phyloP scores from a whole-genome alignment of 2,329 filamentous ascomycete species.

The Paracorniculantispora psalliotae region DNA sequence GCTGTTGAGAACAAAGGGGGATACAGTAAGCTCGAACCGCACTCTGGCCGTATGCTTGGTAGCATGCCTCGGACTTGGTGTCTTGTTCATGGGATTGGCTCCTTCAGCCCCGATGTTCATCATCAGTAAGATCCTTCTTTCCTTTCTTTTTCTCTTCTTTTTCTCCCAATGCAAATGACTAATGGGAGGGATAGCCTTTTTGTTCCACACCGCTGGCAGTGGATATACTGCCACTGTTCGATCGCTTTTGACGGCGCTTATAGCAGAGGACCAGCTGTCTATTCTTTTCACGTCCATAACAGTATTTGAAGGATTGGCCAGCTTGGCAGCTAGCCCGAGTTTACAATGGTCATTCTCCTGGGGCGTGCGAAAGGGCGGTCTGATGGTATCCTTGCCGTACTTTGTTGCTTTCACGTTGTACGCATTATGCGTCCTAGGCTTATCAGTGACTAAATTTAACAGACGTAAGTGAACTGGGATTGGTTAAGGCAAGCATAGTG shows the following conservation, averaged over 20 bases:
- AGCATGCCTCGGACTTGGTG: neutral
- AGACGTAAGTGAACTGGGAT: no score
- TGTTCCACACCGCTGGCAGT: neutral
- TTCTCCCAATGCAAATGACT: no score
- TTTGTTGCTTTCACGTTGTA: no score
- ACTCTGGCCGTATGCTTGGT: neutral
- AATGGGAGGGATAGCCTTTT: no score
- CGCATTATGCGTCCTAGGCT: no score
- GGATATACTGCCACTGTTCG: neutral
- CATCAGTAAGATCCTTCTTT: neutral
- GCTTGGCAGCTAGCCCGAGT: neutral
- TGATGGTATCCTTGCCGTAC: neutral
- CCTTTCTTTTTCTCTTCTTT: no score
- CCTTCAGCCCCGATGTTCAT: neutral
- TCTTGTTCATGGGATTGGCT: neutral
- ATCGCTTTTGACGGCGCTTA: neutral
- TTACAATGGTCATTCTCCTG: neutral
- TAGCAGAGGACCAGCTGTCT: neutral
- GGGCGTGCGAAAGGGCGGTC: neutral
- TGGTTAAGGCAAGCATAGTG: no score
- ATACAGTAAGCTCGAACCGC: neutral
- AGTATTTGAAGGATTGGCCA: neutral
- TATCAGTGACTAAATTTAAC: no score
- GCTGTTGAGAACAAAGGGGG: neutral
- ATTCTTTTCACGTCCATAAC: conserved; percentile 5